Evolutionary conservation across 805 yeast genomes (phyloP), one percentile per base, ranked within the genome.

Genomic region (Nakazawaea ambrosiae): DNA sequence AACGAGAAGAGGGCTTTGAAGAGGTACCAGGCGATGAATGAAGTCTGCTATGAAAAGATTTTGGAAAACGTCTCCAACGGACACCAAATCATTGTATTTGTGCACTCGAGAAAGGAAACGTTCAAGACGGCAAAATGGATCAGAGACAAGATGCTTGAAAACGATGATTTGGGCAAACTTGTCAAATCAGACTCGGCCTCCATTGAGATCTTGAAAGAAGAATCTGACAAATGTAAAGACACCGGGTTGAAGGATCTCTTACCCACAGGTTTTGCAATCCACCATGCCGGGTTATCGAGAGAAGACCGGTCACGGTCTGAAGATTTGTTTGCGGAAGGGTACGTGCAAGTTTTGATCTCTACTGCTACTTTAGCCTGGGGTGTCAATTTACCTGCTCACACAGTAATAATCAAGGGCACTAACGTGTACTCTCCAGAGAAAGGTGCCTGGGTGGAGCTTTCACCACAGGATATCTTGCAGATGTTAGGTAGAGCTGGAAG

Each of bases 401-500:
- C 96, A 0, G 97, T 88, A 22, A 79, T 88, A 20, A 84, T 88
- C 44, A 86, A 86, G 51, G 97, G 97, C 0, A 90, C 98, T 0
- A 95, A 86, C 50, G 79, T 88, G 0, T 92, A 94, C 50, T 82
- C 92, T 4, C 97, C 99, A 0, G 92, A 83, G 45, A 75, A 73
- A 44, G 95, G 97, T 38, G 61, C 73, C 5, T 90, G 97, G 97
- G 77, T 77, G 2, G 92, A 85, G 51, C 62, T 90, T n/a, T 81
- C 95, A 0, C 94, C 97, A 0, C 98, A 90, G 50, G 97, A 92
- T 60, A 81, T 90, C 27, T 58, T 90, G 8, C 98, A 90, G 60
- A 90, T 90, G 97, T 66, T 90, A n/a, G 97, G 97, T 26, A 76
- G 97, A 64, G 97, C 97, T 15, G 97, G 97, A 48, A 73, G 98